phyloP scores from a whole-genome alignment of 495 filamentous ascomycete species.

The Neurospora sp. region DNA sequence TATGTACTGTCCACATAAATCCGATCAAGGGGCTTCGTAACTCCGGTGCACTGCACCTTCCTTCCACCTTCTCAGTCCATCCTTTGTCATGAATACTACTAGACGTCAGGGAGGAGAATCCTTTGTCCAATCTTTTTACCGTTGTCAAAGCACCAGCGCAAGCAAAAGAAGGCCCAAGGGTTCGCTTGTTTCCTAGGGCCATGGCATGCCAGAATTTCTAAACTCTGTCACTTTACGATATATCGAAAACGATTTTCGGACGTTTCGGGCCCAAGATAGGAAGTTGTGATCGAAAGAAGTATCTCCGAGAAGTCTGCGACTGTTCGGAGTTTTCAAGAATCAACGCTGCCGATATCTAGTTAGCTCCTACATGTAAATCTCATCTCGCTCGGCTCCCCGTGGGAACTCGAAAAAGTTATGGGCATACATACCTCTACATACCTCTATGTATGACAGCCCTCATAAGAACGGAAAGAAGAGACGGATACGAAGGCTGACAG shows the following conservation, averaged over 20 bases:
- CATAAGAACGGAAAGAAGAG: neutral
- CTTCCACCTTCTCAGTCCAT: neutral
- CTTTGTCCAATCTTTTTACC: neutral
- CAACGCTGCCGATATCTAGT: neutral
- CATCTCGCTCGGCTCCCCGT: neutral
- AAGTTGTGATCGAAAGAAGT: neutral
- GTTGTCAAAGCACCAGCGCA: neutral
- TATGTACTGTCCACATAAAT: neutral
- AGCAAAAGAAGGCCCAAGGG: neutral
- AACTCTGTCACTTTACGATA: neutral
- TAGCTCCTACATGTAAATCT: neutral
- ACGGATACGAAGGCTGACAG: neutral
- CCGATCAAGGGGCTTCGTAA: neutral
- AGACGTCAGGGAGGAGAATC: neutral
- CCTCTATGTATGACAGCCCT: neutral
- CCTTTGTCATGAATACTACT: neutral
- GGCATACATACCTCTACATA: neutral
- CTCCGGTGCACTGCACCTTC: neutral
- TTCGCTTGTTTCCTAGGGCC: neutral
- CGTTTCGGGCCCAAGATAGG: neutral
- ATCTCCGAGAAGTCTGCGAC: neutral
- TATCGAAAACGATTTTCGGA: neutral
- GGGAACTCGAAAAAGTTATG: neutral
- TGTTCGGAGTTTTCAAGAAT: neutral
- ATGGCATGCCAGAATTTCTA: neutral